Evolutionary conservation across 2,329 filamentous ascomycete genomes (phyloP).

Genomic region (Geosmithia putterillii): DNA sequence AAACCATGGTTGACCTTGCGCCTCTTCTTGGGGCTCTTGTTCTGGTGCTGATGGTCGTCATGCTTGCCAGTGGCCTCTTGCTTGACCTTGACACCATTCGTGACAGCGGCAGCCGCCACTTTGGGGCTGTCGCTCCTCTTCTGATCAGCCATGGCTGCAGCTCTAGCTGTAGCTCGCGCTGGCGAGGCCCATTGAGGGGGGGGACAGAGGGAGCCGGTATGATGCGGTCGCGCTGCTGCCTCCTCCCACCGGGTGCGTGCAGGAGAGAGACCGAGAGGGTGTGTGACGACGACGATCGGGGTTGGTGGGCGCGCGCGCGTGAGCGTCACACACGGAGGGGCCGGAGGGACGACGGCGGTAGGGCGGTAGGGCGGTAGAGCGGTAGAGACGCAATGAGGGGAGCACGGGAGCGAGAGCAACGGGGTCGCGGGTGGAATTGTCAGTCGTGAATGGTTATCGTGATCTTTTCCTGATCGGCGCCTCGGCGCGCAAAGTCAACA

Average conservation of each 20-base stretch:
- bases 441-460: too few relatives aligned
- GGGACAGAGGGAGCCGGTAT: neutral
- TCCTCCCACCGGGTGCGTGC: neutral
- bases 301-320: too few relatives aligned
- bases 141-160: slow-evolving; percentile 3
- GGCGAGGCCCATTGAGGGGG: neutral
- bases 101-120: neutral
- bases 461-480: too few relatives aligned
- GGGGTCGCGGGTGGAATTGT: too few relatives aligned
- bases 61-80: slow-evolving; percentile 1
- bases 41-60: slow-evolving; percentile 2
- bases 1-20: slow-evolving; percentile 85
- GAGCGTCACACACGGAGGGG: too few relatives aligned
- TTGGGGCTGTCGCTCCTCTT: neutral
- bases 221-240: neutral
- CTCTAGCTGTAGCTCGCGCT: neutral
- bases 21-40: slow-evolving; percentile 65
- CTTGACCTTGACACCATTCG: slow-evolving; percentile 1
- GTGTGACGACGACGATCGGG: too few relatives aligned
- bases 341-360: too few relatives aligned
- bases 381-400: too few relatives aligned
- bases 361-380: too few relatives aligned
- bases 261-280: neutral
- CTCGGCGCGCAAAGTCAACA: too few relatives aligned
- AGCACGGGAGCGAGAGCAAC: too few relatives aligned